Evolutionary conservation across 345 rosid species (phyloP).

Genomic region (Aegle marmelos): DNA sequence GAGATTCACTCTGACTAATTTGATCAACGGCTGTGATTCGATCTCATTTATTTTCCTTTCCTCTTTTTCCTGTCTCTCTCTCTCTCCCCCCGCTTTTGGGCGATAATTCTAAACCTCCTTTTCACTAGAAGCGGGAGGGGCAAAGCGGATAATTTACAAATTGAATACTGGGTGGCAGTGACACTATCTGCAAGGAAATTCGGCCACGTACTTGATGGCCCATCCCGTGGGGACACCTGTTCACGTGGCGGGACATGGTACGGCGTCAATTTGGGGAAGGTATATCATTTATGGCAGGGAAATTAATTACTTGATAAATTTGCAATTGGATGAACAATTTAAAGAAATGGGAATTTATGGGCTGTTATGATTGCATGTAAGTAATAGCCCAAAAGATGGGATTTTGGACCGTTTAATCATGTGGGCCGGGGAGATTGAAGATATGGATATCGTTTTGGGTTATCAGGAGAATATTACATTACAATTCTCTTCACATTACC

Average conservation of each 20-base stretch:
- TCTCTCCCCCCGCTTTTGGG: neutral
- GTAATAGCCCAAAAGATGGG: neutral
- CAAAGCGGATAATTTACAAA: conserved; percentile 9
- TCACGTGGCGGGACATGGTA: neutral
- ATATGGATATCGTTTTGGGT: too few species aligned
- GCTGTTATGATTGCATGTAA: too few species aligned
- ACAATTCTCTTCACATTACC: too few species aligned
- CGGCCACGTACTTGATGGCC: neutral
- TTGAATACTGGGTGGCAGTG: neutral
- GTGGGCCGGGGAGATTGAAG: neutral
- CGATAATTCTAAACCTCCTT: neutral
- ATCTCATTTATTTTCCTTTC: too few species aligned
- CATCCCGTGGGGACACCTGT: neutral
- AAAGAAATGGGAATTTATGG: too few species aligned
- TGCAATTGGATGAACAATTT: neutral
- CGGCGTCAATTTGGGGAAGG: too few species aligned
- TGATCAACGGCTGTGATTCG: conserved; percentile 4
- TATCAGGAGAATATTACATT: too few species aligned
- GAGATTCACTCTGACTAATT: neutral
- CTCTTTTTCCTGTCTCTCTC: neutral
- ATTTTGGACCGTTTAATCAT: neutral
- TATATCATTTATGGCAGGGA: too few species aligned
- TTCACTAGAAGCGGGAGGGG: conserved; percentile 12
- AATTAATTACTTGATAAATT: too few species aligned
- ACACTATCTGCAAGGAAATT: conserved; percentile 1